Percentiles rank a stretch among this genome's conserved stretches.
Evolutionary conservation across 345 rosid genomes (phyloP).

Genomic region (Eucalyptus lansdowneana): DNA sequence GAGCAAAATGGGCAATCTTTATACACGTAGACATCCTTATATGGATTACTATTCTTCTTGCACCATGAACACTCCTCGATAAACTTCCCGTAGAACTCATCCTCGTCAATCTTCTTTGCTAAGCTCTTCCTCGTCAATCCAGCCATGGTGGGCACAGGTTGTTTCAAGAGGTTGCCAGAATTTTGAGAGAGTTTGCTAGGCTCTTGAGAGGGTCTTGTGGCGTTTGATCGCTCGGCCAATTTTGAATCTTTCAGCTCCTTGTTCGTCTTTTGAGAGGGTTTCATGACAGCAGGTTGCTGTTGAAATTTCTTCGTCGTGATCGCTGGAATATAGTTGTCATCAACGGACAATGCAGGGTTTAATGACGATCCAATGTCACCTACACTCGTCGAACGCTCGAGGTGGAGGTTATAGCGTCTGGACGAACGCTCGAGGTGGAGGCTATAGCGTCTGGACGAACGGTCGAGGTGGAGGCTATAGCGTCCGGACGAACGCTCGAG

Average conservation of each 20-base stretch:
- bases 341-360: neutral
- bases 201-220: neutral
- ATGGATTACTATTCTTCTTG: neutral
- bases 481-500: no score
- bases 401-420: neutral
- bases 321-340: neutral
- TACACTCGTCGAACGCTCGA: neutral
- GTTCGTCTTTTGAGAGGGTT: neutral
- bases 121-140: neutral
- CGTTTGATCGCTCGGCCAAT: neutral
- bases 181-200: neutral
- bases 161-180: neutral
- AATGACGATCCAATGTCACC: neutral
- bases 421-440: no score
- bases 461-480: no score
- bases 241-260: neutral
- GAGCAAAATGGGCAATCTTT: neutral
- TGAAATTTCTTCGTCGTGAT: neutral
- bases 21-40: neutral
- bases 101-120: neutral
- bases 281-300: neutral
- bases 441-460: no score
- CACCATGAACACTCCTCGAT: neutral
- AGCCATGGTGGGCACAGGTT: neutral
- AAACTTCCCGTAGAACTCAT: neutral